Percentiles rank a stretch among this genome's conserved stretches.
phyloP scores from a whole-genome alignment of 495 filamentous ascomycete genomes.

The Thermothielavioides terrestris region DNA sequence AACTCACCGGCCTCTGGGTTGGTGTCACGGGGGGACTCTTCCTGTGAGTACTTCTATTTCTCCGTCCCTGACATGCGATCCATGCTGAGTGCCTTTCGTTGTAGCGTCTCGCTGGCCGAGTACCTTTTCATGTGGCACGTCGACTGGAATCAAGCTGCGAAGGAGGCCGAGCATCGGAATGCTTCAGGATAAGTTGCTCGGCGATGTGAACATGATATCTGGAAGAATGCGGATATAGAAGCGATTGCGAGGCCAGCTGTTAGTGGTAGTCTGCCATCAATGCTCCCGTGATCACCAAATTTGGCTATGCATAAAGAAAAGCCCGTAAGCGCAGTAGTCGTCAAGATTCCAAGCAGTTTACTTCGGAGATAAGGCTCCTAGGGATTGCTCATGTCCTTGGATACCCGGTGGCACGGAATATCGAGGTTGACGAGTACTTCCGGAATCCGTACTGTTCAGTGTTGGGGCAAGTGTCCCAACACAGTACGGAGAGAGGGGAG shows the following conservation, averaged over 20 bases:
- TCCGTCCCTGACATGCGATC: not conserved
- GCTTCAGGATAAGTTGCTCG: slow-evolving; percentile 40
- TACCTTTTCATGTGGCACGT: slow-evolving; percentile 54
- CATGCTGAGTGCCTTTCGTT: slow-evolving; percentile 10
- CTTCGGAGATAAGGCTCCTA: no score
- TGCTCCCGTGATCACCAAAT: no score
- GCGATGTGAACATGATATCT: not conserved
- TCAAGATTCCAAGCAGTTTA: no score
- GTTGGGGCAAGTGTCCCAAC: no score
- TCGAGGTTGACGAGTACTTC: no score
- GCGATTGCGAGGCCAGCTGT: not conserved
- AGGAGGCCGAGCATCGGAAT: slow-evolving; percentile 65
- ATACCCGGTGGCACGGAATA: no score
- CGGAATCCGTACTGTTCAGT: no score
- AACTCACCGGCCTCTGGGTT: slow-evolving; percentile 69
- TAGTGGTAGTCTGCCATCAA: no score
- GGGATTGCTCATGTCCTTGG: no score
- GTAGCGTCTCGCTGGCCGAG: slow-evolving; percentile 55
- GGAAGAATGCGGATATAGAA: not conserved
- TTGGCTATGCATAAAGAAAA: no score
- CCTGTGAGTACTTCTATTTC: slow-evolving; percentile 33
- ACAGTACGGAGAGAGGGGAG: no score
- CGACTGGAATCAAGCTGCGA: slow-evolving; percentile 67
- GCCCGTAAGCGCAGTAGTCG: no score
- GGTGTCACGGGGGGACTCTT: slow-evolving; percentile 65